Evolutionary conservation across 2,329 filamentous ascomycete species (phyloP), one percentile per base, ranked within the genome.

Genomic region (Ophiognomonia clavigignenti-juglandacearum): DNA sequence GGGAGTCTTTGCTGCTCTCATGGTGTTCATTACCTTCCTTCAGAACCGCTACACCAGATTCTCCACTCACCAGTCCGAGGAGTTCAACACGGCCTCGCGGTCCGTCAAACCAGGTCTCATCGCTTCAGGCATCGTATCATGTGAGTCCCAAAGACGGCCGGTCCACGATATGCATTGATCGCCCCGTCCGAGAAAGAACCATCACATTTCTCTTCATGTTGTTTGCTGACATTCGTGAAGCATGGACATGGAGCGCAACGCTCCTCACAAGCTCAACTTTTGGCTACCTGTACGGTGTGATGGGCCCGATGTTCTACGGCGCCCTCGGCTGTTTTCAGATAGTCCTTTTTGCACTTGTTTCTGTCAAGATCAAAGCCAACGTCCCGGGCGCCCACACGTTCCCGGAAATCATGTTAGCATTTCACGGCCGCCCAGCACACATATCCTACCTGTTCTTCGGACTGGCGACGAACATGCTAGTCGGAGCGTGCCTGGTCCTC

Each of bases 211-310:
- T n/a, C n/a, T n/a, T n/a, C n/a, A n/a, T n/a, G n/a, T n/a, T n/a
- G n/a, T n/a, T n/a, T n/a, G n/a, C n/a, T n/a, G n/a, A n/a, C n/a
- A n/a, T n/a, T n/a, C n/a, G n/a, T n/a, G n/a, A n/a, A n/a, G n/a
- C 71, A 2, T 75, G 72, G 72, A 74, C 71, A 4, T 74, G 70
- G 69, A 65, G 66, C 16, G 67, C 72, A 6, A 74, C 72, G 6
- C 60, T 71, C 20, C 47, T 72, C 45, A 66, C 63, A 7, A 66
- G 63, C 8, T 65, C 60, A 6, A 69, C 67, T 2, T 65, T 71
- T 51, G 66, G 65, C 0, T 71, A 71, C 47, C 54, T 52, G 4
- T 70, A 70, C 55, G 67, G 68, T 7, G 53, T 56, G 41, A 13
- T 50, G 34, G 67, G 66, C 0, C 61, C 64, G 2, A 65, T 71